phyloP scores from a whole-genome alignment of 2,329 filamentous ascomycete species.

The Fusarium metavorans region DNA sequence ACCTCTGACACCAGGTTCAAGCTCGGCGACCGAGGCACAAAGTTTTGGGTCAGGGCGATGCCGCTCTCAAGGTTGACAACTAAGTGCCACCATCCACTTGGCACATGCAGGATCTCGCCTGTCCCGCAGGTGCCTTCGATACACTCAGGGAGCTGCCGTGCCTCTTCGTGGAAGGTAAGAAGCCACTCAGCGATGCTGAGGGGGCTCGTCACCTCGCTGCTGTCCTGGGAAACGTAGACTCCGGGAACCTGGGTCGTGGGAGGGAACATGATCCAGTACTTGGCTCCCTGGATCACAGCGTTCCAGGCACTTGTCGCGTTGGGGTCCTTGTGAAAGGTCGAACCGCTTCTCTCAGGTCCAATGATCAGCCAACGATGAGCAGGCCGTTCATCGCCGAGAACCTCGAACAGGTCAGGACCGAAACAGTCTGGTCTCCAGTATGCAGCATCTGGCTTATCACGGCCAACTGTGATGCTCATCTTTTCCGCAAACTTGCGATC shows the following conservation, averaged over 20 bases:
- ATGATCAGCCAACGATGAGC: conserved; percentile 95
- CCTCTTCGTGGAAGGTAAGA: conserved; percentile 87
- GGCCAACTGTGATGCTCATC: conserved; percentile 77
- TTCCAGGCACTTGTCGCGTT: conserved; percentile 90
- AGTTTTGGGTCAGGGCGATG: conserved; percentile 95
- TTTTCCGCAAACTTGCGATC: conserved; percentile 89
- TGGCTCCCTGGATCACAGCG: conserved; percentile 86
- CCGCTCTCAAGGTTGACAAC: conserved; percentile 89
- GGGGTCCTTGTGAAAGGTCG: conserved; percentile 91
- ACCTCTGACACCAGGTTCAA: conserved; percentile 76
- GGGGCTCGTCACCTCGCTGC: conserved; percentile 92
- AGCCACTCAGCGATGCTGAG: conserved; percentile 98
- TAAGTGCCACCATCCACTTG: conserved; percentile 96
- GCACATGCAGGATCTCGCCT: conserved; percentile 92
- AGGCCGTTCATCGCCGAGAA: conserved; percentile 82
- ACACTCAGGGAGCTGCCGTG: conserved; percentile 80
- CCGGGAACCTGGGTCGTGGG: conserved; percentile 83
- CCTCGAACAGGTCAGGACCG: conserved; percentile 85
- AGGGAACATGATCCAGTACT: conserved; percentile 99
- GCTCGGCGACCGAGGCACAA: conserved; percentile 76
- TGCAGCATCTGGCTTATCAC: conserved; percentile 56
- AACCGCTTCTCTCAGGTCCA: conserved; percentile 87
- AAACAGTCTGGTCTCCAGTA: conserved; percentile 91
- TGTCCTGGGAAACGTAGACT: conserved; percentile 89
- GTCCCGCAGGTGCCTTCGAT: conserved; percentile 85